These are phyloP conservation scores for Xenosphaeropsis pyriputrescens DNA, from an alignment of 2,329 filamentous ascomycete genomes.

Conservation along the genomic window DNA sequence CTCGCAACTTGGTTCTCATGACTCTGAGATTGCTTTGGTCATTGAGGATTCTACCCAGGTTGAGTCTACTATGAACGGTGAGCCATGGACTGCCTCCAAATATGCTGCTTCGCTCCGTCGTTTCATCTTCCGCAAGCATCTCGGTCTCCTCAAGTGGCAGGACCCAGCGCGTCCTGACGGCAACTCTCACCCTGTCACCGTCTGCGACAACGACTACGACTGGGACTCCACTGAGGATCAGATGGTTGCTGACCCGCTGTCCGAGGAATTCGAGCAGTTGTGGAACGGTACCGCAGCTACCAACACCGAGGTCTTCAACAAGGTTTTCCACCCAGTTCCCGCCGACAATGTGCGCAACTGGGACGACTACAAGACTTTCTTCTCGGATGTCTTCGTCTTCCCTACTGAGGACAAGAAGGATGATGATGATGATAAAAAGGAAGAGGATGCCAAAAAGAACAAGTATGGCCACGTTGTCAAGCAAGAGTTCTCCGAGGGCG, in stretches of 20 bases:
- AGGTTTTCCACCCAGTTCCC: constrained; percentile 70
- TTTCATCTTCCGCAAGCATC: constrained; percentile 80
- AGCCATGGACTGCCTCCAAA: constrained; percentile 53
- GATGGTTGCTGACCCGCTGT: constrained; percentile 62
- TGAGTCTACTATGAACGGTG: constrained; percentile 58
- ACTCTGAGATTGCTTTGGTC: constrained; percentile 80
- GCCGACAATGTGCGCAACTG: constrained; percentile 54
- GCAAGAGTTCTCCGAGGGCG: constrained; percentile 59
- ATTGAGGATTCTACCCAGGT: constrained; percentile 65
- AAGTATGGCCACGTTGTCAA: constrained; percentile 79
- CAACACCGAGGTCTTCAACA: constrained; percentile 71
- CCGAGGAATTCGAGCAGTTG: constrained; percentile 49
- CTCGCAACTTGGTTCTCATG: constrained; percentile 70
- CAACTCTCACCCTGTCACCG: constrained; percentile 65
- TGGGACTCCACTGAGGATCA: constrained; percentile 53
- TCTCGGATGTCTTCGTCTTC: constrained; percentile 48
- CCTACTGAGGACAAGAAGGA: constrained; percentile 28
- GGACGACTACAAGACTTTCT: constrained; percentile 62
- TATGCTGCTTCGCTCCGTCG: constrained; percentile 73
- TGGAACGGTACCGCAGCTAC: constrained; percentile 60
- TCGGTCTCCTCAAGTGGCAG: constrained; percentile 70
- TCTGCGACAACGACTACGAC: constrained; percentile 58
- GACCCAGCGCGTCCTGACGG: constrained; percentile 47
- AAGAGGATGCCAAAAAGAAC: constrained; percentile 40
- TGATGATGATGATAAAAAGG: constrained; percentile 17